phyloP scores from a whole-genome alignment of 306 rosid species.

The Luffa aegyptiaca region DNA sequence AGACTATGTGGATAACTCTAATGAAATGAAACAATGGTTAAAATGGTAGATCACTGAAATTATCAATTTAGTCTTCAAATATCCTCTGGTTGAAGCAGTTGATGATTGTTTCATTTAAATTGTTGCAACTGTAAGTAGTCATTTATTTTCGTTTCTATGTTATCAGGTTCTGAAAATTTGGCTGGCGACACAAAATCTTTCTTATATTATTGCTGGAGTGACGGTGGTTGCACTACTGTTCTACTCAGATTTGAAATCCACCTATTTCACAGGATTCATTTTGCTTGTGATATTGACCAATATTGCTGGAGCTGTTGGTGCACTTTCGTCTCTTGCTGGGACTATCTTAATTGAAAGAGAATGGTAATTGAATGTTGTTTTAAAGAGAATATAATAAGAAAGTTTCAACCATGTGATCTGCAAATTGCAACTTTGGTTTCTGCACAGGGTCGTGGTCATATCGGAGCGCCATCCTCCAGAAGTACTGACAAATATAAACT shows the following conservation, averaged over 20 bases:
- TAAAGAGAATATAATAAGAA: not conserved
- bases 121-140: not conserved
- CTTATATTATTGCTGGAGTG: conserved; percentile 64
- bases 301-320: conserved; percentile 66
- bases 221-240: conserved; percentile 42
- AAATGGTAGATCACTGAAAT: not conserved
- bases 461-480: conserved; percentile 62
- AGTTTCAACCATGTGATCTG: not conserved
- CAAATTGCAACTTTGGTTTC: not conserved
- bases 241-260: conserved; percentile 40
- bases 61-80: not conserved
- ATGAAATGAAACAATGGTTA: not conserved
- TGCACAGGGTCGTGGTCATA: conserved; percentile 72
- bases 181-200: conserved; percentile 65
- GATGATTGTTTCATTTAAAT: not conserved
- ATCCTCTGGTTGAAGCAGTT: not conserved
- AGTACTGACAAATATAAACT: conserved; percentile 55
- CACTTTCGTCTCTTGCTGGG: conserved; percentile 78
- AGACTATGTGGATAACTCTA: not conserved
- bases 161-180: conserved; percentile 66
- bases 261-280: conserved; percentile 43
- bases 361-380: conserved; percentile 41
- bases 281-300: conserved; percentile 44
- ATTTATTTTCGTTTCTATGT: not conserved
- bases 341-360: conserved; percentile 90